These are phyloP conservation scores for Myxozyma nipponensis DNA, from an alignment of 805 yeast genomes.

Conservation along the genomic window DNA sequence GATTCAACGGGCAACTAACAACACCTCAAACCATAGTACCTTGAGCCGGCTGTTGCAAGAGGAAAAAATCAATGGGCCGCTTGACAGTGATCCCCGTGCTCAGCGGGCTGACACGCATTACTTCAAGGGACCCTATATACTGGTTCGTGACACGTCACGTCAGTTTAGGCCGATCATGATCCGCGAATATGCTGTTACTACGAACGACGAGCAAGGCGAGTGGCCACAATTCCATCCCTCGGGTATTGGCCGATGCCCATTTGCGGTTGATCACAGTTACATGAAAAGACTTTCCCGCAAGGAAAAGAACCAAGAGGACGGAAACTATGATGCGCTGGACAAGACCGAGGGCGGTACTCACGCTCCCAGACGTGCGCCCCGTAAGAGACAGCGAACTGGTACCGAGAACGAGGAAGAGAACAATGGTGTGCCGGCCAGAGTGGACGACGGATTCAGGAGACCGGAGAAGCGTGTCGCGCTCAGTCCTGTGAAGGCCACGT, in stretches of 20 bases:
- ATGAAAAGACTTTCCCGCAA: neutral
- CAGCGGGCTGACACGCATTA: slow-evolving; percentile 79
- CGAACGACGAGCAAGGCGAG: slow-evolving; percentile 40
- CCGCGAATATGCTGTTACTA: slow-evolving; percentile 66
- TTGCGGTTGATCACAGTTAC: slow-evolving; percentile 43
- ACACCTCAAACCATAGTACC: slow-evolving; percentile 19
- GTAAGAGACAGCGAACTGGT: slow-evolving; percentile 9
- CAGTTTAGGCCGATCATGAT: slow-evolving; percentile 73
- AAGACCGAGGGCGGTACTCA: neutral
- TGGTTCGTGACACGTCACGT: slow-evolving; percentile 76
- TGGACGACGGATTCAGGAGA: slow-evolving; percentile 4
- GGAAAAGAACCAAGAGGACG: neutral
- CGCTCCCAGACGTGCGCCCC: slow-evolving; percentile 13
- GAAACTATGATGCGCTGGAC: no score
- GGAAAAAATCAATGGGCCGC: slow-evolving; percentile 81
- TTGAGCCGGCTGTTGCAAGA: slow-evolving; percentile 64
- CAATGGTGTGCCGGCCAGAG: neutral
- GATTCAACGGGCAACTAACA: neutral
- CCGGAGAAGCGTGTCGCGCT: slow-evolving; percentile 12
- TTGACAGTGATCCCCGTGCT: slow-evolving; percentile 84
- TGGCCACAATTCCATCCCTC: slow-evolving; percentile 63
- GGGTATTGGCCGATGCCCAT: slow-evolving; percentile 76
- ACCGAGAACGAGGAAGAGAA: slow-evolving; percentile 12
- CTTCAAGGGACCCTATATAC: slow-evolving; percentile 69
- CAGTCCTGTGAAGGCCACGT: slow-evolving; percentile 24